Evolutionary conservation across 2,329 filamentous ascomycete genomes (phyloP), one percentile per base, ranked within the genome.

Genomic region (Ophiocordyceps camponoti-rufipedis): DNA sequence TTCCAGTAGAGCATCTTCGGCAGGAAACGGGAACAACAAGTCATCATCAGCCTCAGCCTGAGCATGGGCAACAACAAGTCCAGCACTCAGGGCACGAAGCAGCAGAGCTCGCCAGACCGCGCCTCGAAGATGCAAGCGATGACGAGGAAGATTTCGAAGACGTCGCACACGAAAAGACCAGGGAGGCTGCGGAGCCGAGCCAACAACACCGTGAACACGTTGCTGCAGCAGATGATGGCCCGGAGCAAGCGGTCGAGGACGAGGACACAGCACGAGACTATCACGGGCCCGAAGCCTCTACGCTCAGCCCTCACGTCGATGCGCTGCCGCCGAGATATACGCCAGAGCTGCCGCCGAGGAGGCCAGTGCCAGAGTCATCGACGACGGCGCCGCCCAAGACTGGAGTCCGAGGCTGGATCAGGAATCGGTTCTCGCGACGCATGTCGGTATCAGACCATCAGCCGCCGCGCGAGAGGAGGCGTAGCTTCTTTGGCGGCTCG

Each of bases 371-470:
- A 31, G 29, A 23, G 3, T 23, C 23, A 23, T 23, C 29, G 29
- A 9, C 29, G 4, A 9, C 61, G 5, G 59, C 61, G 14, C 61
- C 56, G 4, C 58, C 60, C 44, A 67, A 65, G 48, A 10, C 35
- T 39, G 35, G 35, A 16, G 66, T 74, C 41, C 74, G 67, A 51
- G 66, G 63, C 38, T 77, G 74, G 74, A 62, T 78, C 45, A 75
- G 70, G 55, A 70, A 67, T 23, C 70, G 67, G 6, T 70, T 77
- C 48, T 66, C 64, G 0, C 61, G 62, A 5, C 58, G 64, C 9
- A 68, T 66, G 46, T 63, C 65, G 2, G 46, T 63, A 0, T 57
- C 61, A 8, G 63, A 65, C 18, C 35, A 31, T 31, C 29, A 31
- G 11, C 57, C 64, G 11, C 57, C 64, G 1, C 55, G 54, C 14